Evolutionary conservation across 75 land plant genomes (phyloP), one percentile per base, ranked within the genome.

Genomic region (Selaginella moellendorffii): DNA sequence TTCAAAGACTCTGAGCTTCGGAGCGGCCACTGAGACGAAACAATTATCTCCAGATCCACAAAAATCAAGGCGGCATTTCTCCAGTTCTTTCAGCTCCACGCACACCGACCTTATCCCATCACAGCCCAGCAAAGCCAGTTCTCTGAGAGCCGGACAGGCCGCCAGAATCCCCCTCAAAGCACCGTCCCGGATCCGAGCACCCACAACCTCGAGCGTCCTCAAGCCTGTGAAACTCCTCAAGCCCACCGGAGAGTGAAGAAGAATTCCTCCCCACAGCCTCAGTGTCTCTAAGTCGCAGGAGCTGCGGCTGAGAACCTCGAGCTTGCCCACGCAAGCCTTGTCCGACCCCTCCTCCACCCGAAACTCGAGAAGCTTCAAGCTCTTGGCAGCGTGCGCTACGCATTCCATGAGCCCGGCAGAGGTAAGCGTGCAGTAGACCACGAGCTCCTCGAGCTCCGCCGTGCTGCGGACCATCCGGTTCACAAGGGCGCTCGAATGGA

Each of bases 11-110:
- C 69, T 31, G n/a, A 88, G 69, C 54, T 74, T 73, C 0, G 89
- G 85, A 1, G 78, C 70, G 46, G 26, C 63, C 18, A 88, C 20
- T 18, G 60, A 68, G 22, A 88, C 66, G 12, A 62, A 68, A 63
- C 78, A 80, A 71, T 80, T 72, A 1, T 75, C 85, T 21, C 24
- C 28, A 0, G 83, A 5, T 5, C 10, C 83, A 65, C 71, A 85
- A 53, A 88, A 82, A 65, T 88, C 93, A 30, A 88, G 71, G 67
- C 88, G 73, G 68, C 89, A 88, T 30, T 73, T 58, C 72, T 78
- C 76, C 65, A 88, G 59, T 26, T 29, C 54, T 54, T 65, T 61
- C 76, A 82, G 30, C 20, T 82, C 85, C 26, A 88, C 74, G n/a
- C 67, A 54, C 2, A 82, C 71, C 1, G 62, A 64, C 25, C 28